A percentile compares a stretch with the other conserved stretches of the same genome.
Evolutionary conservation across 2,329 filamentous ascomycete genomes (phyloP).

Genomic region (Bipolaris oryzae): DNA sequence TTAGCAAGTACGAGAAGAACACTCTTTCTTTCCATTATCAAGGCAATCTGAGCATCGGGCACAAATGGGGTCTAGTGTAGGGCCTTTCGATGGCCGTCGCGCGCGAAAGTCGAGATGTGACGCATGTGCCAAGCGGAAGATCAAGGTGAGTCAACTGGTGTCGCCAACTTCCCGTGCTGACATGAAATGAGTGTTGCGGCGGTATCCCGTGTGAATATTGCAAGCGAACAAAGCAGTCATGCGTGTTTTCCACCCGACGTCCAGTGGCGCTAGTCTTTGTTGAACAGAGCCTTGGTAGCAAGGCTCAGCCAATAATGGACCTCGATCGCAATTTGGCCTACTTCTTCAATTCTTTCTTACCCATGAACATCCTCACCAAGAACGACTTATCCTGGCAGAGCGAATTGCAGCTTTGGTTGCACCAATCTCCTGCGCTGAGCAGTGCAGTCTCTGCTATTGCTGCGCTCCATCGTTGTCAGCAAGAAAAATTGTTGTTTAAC

Average conservation of each 20-base stretch:
- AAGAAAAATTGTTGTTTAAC: not conserved
- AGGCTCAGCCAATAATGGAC: not conserved
- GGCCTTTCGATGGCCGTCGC: constrained; percentile 39
- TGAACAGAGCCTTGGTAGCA: not conserved
- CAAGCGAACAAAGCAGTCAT: constrained; percentile 22
- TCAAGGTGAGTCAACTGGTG: constrained; percentile 23
- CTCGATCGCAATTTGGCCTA: constrained; percentile 22
- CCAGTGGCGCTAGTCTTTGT: constrained; percentile 25
- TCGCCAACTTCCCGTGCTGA: constrained; percentile 1
- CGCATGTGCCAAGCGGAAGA: constrained; percentile 33
- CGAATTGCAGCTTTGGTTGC: constrained; percentile 20
- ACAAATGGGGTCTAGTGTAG: constrained; percentile 14
- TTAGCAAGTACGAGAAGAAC: not conserved
- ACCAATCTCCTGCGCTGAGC: constrained; percentile 20
- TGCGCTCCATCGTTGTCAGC: not conserved
- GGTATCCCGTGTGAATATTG: constrained; percentile 32
- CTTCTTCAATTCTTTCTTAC: constrained; percentile 32
- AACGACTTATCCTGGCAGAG: constrained; percentile 7
- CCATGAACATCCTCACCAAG: constrained; percentile 28
- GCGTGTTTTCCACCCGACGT: constrained; percentile 6
- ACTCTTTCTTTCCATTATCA: not conserved
- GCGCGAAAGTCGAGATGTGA: constrained; percentile 34
- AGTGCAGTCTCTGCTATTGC: not conserved
- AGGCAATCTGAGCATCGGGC: constrained; percentile 14
- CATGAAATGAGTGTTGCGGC: constrained; percentile 27